Conservation (phyloP, 2,329 filamentous ascomycete species). For the Fusarium denticulatum region DNA sequence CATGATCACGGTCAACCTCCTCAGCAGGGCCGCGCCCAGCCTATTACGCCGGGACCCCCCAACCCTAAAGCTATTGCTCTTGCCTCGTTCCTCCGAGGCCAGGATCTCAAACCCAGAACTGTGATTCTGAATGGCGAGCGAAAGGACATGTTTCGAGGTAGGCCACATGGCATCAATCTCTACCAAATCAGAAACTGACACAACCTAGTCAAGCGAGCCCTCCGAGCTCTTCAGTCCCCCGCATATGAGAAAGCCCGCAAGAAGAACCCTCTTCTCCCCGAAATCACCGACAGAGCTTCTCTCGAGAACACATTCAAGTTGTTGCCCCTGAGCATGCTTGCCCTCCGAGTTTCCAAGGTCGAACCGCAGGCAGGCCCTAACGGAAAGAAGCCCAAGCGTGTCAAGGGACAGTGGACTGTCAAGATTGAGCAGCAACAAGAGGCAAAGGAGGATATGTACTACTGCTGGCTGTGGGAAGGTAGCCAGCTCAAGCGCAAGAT, state of each 20-base stretch:
- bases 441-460: conserved; percentile 86
- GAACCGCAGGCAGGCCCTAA: conserved; percentile 70
- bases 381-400: conserved; percentile 81
- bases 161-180: conserved; percentile 8
- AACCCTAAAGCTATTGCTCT: conserved; percentile 90
- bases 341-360: conserved; percentile 85
- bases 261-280: conserved; percentile 89
- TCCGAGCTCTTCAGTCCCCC: conserved; percentile 87
- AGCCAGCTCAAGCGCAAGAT: conserved; percentile 93
- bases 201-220: conserved; percentile 86
- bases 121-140: conserved; percentile 95
- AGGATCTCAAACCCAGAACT: conserved; percentile 88
- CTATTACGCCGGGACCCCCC: conserved; percentile 80
- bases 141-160: conserved; percentile 98
- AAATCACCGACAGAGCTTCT: conserved; percentile 85
- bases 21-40: conserved; percentile 64
- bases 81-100: conserved; percentile 84
- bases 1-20: conserved; percentile 42
- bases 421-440: conserved; percentile 97
- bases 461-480: conserved; percentile 96
- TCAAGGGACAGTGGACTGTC: conserved; percentile 97
- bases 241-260: conserved; percentile 89
- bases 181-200: conserved; percentile 5
- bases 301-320: conserved; percentile 96
- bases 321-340: conserved; percentile 91